Base-by-base conservation (phyloP, 2,329 filamentous ascomycete genomes). In the Blastomyces gilchristii region DNA sequence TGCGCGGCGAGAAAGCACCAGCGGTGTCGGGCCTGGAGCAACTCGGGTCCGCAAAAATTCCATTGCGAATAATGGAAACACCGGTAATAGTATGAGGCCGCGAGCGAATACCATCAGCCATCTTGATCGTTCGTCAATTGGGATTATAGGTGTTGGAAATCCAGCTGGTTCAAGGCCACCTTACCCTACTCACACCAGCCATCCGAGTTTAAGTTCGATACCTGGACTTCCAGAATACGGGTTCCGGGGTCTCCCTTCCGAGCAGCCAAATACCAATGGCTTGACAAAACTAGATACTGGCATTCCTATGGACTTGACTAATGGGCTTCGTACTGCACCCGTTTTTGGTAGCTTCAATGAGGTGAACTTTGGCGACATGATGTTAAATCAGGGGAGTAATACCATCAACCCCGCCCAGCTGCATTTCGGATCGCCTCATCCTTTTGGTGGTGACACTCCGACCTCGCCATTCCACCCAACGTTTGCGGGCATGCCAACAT, bases 91-190 rank as follows among this genome's bases (percentile, higher is more conserved):
- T 14, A 92, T 93, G 85, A 84, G 94, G 67, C 94, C 93, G 28
- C 83, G 94, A 70, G 93, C 94, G 62, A 97, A 97, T 73, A 99
- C 94, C 47, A 95, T 99, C 71, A 94, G 92, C 72, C 92, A 97
- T 74, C 86, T 97, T 63, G 94, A 97, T 73, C 84, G 85, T 63
- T 81, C 82, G 62, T 85, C 87, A 50, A 83, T 96, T 74, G 89
- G 87, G 69, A 84, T 94, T 77, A 68, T 73, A 14, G 66, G 66
- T 41, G 69, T 70, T 66, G 65, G 69, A 12, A 72, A 71, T 47
- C 67, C 69, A 62, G 63, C 69, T 49, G 65, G 56, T 16, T 63
- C 72, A 41, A 69, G 69, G 12, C 66, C 69, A 22, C 67, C 65
- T 31, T 72, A 72, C 57, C 64, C 77, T 71, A 72, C 82, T 71